These are phyloP conservation scores for Ulmus americana DNA, from an alignment of 331 rosid species.

Conservation along the genomic window DNA sequence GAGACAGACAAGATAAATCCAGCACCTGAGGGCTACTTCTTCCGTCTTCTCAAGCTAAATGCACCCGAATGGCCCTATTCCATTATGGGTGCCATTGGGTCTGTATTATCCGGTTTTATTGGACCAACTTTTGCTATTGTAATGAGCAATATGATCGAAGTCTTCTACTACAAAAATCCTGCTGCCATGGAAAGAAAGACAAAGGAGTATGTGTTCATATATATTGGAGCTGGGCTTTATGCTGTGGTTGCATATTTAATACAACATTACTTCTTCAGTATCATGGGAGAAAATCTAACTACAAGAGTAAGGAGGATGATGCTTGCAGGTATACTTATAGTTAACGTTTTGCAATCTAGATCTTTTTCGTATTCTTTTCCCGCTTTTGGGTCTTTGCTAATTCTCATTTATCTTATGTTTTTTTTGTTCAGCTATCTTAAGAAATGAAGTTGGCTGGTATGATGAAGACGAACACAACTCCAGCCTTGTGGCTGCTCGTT, in stretches of 20 bases:
- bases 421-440: slow-evolving; percentile 58
- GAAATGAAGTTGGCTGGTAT: slow-evolving; percentile 99
- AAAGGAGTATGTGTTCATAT: slow-evolving; percentile 86
- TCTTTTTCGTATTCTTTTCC: background rate
- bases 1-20: slow-evolving; percentile 82
- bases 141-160: slow-evolving; percentile 98
- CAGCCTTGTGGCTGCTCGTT: slow-evolving; percentile 72
- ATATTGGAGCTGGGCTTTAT: slow-evolving; percentile 92
- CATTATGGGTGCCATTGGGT: slow-evolving; percentile 93
- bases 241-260: slow-evolving; percentile 91
- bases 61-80: slow-evolving; percentile 99
- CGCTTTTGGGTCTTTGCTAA: background rate
- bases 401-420: slow-evolving; percentile 4
- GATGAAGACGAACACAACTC: slow-evolving; percentile 99
- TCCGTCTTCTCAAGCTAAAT: slow-evolving; percentile 67
- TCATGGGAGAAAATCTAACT: slow-evolving; percentile 98
- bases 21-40: slow-evolving; percentile 80
- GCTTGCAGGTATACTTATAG: slow-evolving; percentile 64
- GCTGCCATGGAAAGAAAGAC: slow-evolving; percentile 91
- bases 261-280: slow-evolving; percentile 95
- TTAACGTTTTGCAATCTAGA: background rate
- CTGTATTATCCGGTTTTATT: slow-evolving; percentile 84
- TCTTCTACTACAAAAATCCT: slow-evolving; percentile 65
- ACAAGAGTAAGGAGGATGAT: slow-evolving; percentile 99
- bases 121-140: slow-evolving; percentile 98